phyloP scores from a whole-genome alignment of 225 moss, liverwort and hornwort genomes.

The Polytrichum commune region DNA sequence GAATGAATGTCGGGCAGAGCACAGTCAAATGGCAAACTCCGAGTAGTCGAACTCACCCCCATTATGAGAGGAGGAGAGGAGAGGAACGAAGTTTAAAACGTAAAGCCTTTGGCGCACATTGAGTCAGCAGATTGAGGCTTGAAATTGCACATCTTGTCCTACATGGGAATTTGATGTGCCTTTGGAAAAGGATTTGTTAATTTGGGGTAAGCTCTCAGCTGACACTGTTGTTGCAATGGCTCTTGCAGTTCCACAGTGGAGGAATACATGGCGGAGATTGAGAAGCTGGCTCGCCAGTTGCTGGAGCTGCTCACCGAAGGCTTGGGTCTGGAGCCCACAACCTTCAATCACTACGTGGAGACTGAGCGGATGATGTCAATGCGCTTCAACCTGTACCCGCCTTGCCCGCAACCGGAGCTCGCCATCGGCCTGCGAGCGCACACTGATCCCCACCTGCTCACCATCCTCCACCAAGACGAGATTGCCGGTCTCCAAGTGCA shows the following conservation, averaged over 20 bases:
- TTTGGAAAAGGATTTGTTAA: no score
- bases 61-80: no score
- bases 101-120: not conserved
- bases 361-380: conserved; percentile 48
- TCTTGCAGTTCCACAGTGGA: conserved; percentile 38
- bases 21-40: no score
- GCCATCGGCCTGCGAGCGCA: conserved; percentile 58
- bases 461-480: conserved; percentile 58
- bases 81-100: no score
- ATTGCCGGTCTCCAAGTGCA: conserved; percentile 50
- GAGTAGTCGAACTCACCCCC: no score
- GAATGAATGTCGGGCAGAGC: no score
- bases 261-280: conserved; percentile 44
- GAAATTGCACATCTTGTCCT: no score
- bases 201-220: no score
- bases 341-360: conserved; percentile 40
- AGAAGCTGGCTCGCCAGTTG: conserved; percentile 27
- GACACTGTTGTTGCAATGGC: no score
- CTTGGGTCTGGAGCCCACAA: conserved; percentile 32
- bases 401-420: conserved; percentile 47
- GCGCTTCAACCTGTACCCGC: conserved; percentile 53
- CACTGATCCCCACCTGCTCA: conserved; percentile 56
- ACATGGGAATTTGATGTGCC: not conserved
- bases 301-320: conserved; percentile 46
- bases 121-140: not conserved